phyloP scores from a whole-genome alignment of 2,329 filamentous ascomycete genomes.

The Ophiocordyceps australis region DNA sequence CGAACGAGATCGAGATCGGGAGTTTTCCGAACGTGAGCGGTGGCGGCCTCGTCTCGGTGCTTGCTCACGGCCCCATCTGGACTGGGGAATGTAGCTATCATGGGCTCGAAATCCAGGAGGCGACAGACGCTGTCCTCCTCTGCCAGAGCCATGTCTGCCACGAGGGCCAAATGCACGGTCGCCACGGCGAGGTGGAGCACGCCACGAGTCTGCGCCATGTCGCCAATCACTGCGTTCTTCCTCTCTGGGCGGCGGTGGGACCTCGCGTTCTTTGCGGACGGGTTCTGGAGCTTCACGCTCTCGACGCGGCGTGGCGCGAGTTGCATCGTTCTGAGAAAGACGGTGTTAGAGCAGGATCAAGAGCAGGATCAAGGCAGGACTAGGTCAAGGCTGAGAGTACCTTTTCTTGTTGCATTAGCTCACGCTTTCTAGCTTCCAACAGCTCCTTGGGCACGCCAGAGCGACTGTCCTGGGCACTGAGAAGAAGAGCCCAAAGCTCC shows the following conservation, averaged over 20 bases:
- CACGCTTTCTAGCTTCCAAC: conserved; percentile 87
- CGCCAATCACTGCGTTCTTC: conserved; percentile 38
- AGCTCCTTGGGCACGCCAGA: conserved; percentile 90
- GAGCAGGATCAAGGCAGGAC: conserved; percentile 1
- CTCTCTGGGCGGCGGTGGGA: conserved; percentile 49
- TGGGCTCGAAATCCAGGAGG: conserved; percentile 27
- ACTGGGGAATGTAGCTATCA: conserved; percentile 34
- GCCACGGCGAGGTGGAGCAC: conserved; percentile 31
- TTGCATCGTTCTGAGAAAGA: conserved; percentile 52
- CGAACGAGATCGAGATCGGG: conserved; percentile 7
- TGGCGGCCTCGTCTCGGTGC: conserved; percentile 6
- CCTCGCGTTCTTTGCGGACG: too few relatives aligned
- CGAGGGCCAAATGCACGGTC: conserved; percentile 27
- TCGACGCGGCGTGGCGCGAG: conserved; percentile 54
- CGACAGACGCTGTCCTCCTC: conserved; percentile 24
- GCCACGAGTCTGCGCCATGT: conserved; percentile 33
- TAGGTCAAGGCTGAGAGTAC: conserved; percentile 23
- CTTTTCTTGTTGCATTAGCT: conserved; percentile 91
- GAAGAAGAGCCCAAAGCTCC: conserved; percentile 76
- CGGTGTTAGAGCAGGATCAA: conserved; percentile 1
- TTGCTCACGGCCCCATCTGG: conserved; percentile 22
- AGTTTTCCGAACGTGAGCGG: conserved; percentile 16
- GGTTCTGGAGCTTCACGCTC: conserved; percentile 50
- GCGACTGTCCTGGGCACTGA: conserved; percentile 76
- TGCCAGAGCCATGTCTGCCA: conserved; percentile 24